Base-by-base conservation (phyloP, 176 grass and related monocot genomes). In the Calamus simplicifolius region DNA sequence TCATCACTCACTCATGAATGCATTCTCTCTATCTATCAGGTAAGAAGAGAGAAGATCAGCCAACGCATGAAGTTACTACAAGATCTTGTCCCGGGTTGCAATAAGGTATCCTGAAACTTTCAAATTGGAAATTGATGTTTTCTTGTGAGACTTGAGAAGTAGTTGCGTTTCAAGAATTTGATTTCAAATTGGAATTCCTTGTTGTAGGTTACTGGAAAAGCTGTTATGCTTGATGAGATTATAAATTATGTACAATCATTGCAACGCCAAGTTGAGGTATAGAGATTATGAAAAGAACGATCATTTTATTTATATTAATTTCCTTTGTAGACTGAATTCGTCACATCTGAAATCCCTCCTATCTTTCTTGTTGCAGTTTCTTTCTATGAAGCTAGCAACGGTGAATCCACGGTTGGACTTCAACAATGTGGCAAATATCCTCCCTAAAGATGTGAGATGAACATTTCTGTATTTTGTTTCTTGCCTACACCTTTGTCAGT, bases 331-430 rank as follows among this genome's bases (percentile, higher is more conserved):
- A 43, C 10, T 43, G 35, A 43, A 43, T 43, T 43, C 12, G 35
- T 43, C 2, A 0, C 8, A 10, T 43, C 8, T 43, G 35, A 43
- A 43, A 43, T 13, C 35, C 10, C 35, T 43, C 35, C 29, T 6
- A 31, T 31, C 6, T 26, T 3, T 21, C 4, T 61, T 51, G 38
- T 62, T 58, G 17, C 81, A 98, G 93, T 98, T 98, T 75, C 87
- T 98, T 17, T 98, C 93, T 0, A 98, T 98, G 93, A 98, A 98
- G 84, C 78, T 98, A 18, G 87, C 93, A 27, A 92, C 93, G 1
- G 93, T 92, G 79, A 98, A 92, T 56, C 93, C 93, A 16, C 72
- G 71, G 10, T 63, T 92, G 13, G 93, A 98, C 59, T 88, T 92
- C 73, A 79, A 58, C 51, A 78, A 84, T 74, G 66, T 98, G 48